phyloP scores from a whole-genome alignment of 345 rosid species.

The Syzygium aqueum region DNA sequence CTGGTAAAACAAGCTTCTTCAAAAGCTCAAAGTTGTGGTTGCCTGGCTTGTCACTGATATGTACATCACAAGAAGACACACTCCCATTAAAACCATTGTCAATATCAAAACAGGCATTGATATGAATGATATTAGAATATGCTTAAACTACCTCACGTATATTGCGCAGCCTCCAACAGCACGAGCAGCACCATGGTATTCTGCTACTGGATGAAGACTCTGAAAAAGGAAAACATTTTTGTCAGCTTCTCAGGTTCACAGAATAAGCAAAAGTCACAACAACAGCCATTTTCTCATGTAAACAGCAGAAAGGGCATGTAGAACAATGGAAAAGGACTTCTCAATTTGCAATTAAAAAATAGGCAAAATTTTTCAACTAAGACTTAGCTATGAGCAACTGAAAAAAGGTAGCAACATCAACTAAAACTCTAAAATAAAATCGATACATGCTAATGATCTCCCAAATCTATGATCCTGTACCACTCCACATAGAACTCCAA shows the following conservation, averaged over 20 bases:
- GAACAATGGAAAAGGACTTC: background rate
- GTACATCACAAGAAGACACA: background rate
- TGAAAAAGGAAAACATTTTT: conserved; percentile 18
- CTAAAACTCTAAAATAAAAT: background rate
- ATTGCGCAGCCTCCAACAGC: conserved; percentile 95
- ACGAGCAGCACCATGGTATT: conserved; percentile 94
- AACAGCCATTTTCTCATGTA: background rate
- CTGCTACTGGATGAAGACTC: conserved; percentile 96
- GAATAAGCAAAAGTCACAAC: background rate
- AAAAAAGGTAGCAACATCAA: background rate
- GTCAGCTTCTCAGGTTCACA: background rate
- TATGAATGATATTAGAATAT: background rate
- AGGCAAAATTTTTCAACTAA: background rate
- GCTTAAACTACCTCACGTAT: conserved; percentile 66
- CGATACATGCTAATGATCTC: background rate
- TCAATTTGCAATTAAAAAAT: background rate
- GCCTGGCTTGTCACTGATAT: conserved; percentile 85
- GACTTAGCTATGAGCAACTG: background rate
- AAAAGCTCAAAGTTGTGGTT: conserved; percentile 80
- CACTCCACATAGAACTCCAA: background rate
- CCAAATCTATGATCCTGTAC: background rate
- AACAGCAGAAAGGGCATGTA: background rate
- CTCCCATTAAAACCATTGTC: background rate
- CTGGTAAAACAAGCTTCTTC: conserved; percentile 87
- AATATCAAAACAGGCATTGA: background rate